Evolutionary conservation across 331 rosid genomes (phyloP).

Genomic region (Rhamnella rubrinervis): DNA sequence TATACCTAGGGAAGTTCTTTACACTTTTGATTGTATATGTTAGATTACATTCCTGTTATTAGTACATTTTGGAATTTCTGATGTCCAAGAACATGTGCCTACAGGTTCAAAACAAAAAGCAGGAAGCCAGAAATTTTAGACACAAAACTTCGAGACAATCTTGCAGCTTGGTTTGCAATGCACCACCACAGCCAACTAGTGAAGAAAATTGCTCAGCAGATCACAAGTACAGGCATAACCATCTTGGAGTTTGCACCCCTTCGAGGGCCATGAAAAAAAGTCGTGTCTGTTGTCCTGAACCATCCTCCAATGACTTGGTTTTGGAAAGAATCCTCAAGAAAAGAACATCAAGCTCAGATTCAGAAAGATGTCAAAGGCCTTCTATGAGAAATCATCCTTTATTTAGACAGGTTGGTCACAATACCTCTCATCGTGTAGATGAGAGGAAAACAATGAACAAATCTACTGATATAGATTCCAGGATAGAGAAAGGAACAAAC

Average conservation of each 20-base stretch:
- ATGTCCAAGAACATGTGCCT: background rate
- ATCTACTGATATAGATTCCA: background rate
- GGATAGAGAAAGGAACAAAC: background rate
- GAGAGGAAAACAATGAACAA: background rate
- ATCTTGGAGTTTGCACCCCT: too few species aligned
- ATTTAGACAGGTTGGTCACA: constrained; percentile 5
- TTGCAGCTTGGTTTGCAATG: background rate
- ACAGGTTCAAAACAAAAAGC: constrained; percentile 11
- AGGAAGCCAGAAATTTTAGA: background rate
- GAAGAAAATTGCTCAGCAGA: constrained; percentile 2
- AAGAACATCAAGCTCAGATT: background rate
- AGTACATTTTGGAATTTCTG: background rate
- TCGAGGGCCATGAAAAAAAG: background rate
- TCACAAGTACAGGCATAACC: background rate
- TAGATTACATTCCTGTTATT: too few species aligned
- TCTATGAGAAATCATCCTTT: background rate
- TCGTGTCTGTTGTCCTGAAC: background rate
- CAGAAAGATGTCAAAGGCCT: constrained; percentile 1
- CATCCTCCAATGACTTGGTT: background rate
- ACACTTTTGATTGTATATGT: background rate
- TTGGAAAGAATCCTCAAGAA: constrained; percentile 8
- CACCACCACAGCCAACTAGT: constrained; percentile 1
- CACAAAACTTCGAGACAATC: background rate
- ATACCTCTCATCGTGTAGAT: background rate
- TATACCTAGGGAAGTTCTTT: background rate